Evolutionary conservation across 2,329 filamentous ascomycete genomes (phyloP).

Genomic region (Dendryphion nanum): DNA sequence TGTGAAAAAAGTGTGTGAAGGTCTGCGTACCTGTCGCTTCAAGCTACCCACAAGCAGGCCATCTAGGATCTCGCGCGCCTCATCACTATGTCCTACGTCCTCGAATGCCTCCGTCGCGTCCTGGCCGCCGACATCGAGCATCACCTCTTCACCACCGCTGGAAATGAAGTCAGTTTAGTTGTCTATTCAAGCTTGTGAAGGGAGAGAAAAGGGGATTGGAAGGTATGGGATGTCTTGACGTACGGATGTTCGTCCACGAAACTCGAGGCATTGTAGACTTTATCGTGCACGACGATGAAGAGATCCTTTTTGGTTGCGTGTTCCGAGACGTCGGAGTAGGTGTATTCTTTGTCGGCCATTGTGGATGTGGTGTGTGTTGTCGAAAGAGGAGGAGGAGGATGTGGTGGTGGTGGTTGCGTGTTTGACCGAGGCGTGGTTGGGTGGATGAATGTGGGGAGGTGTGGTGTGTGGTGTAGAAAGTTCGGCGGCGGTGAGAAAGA

Average conservation of each 20-base stretch:
- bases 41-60: constrained; percentile 38
- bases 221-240: constrained; percentile 32
- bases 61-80: constrained; percentile 90
- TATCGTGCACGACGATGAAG: constrained; percentile 89
- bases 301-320: constrained; percentile 76
- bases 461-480: background rate
- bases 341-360: constrained; percentile 41
- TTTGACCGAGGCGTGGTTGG: background rate
- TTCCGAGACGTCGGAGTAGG: constrained; percentile 42
- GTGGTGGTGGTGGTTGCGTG: background rate
- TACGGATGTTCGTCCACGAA: constrained; percentile 98
- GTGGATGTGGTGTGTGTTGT: constrained; percentile 6
- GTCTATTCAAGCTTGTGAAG: no score
- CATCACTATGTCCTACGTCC: constrained; percentile 98
- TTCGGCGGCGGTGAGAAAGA: constrained; percentile 1
- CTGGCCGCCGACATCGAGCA: constrained; percentile 93
- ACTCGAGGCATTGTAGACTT: constrained; percentile 85
- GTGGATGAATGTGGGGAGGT: background rate
- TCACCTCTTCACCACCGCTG: constrained; percentile 96
- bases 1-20: background rate
- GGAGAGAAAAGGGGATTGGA: no score
- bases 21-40: constrained; percentile 34
- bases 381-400: background rate
- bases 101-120: constrained; percentile 98
- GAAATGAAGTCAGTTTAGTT: constrained; percentile 1